Percentiles rank a stretch among this genome's conserved stretches.
phyloP scores from a whole-genome alignment of 176 grass and related monocot genomes.

The Avena sativa region DNA sequence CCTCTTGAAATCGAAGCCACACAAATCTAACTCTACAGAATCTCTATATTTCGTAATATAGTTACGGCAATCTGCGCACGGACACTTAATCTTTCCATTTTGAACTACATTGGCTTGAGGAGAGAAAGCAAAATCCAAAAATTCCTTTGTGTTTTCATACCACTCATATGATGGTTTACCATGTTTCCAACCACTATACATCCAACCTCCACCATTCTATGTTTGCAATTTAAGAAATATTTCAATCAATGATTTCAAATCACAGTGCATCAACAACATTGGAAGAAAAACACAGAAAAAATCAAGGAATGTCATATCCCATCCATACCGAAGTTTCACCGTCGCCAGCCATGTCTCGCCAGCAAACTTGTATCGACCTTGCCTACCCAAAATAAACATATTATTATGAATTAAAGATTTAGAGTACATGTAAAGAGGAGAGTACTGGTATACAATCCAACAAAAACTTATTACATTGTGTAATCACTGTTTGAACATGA shows the following conservation, averaged over 20 bases:
- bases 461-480: no score
- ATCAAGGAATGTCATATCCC: neutral
- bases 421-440: no score
- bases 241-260: neutral
- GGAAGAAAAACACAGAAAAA: neutral
- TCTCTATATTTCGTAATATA: neutral
- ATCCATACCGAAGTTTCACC: neutral
- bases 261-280: neutral
- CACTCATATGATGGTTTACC: conserved; percentile 3
- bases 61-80: neutral
- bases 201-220: neutral
- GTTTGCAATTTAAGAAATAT: neutral
- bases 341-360: neutral
- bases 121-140: neutral
- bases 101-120: neutral
- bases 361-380: neutral
- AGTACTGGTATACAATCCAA: no score
- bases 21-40: neutral
- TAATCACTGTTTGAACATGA: no score
- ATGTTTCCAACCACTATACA: neutral
- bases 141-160: neutral
- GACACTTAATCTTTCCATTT: neutral
- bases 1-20: neutral
- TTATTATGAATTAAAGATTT: no score
- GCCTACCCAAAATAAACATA: neutral